phyloP scores from a whole-genome alignment of 495 filamentous ascomycete genomes.

The Terfezia claveryi region DNA sequence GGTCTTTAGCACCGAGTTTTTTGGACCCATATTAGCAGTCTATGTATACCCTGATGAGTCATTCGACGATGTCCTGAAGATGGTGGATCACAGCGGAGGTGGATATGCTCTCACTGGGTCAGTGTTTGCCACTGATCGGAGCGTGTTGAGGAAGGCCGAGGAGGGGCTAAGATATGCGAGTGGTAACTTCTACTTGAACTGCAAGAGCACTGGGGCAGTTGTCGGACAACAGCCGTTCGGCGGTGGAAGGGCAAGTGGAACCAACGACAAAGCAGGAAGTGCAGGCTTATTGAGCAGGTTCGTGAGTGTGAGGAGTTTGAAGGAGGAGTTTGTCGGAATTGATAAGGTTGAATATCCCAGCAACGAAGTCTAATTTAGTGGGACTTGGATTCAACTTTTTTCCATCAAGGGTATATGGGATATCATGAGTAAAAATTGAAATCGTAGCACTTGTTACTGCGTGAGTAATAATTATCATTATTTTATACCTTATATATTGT shows the following conservation, averaged over 20 bases:
- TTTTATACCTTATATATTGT: not conserved
- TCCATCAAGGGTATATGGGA: too few species aligned
- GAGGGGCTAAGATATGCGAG: conserved; percentile 54
- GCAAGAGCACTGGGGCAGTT: conserved; percentile 78
- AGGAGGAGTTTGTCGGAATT: conserved; percentile 65
- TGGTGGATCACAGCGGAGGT: conserved; percentile 39
- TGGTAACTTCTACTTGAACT: conserved; percentile 86
- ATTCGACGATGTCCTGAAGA: conserved; percentile 32
- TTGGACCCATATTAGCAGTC: conserved; percentile 47
- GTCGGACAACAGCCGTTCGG: conserved; percentile 88
- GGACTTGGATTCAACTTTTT: not conserved
- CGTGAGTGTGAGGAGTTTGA: conserved; percentile 64
- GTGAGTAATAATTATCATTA: not conserved
- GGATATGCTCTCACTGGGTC: conserved; percentile 64
- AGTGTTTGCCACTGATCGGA: conserved; percentile 53
- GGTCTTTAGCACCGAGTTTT: conserved; percentile 51
- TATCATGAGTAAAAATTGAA: too few species aligned
- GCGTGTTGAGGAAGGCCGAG: conserved; percentile 43
- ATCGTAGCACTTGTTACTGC: not conserved
- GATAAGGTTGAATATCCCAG: conserved; percentile 57
- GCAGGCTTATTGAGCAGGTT: conserved; percentile 52
- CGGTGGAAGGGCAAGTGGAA: conserved; percentile 64
- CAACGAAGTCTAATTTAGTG: conserved; percentile 29
- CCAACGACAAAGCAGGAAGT: conserved; percentile 81
- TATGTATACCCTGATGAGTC: conserved; percentile 55